A percentile compares a stretch with the other conserved stretches of the same genome.
phyloP scores from a whole-genome alignment of 2,329 filamentous ascomycete genomes.

The Fusarium verticillioides region DNA sequence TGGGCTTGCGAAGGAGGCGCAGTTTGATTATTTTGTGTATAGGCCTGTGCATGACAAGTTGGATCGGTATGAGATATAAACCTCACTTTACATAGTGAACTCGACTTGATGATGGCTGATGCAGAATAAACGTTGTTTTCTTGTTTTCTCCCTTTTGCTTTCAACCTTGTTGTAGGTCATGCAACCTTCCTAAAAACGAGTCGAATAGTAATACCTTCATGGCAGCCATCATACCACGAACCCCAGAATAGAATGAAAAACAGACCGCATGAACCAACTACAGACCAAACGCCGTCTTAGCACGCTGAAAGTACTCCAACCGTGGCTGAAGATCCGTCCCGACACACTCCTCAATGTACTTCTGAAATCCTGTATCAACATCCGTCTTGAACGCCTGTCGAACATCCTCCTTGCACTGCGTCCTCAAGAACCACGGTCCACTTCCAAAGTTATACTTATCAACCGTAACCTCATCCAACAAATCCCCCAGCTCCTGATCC shows the following conservation, averaged over 20 bases:
- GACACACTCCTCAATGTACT: constrained; percentile 61
- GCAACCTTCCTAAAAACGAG: accelerated
- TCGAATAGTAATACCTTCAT: background rate
- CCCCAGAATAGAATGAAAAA: background rate
- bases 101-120: background rate
- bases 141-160: background rate
- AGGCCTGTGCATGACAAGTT: constrained; percentile 57
- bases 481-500: constrained; percentile 49
- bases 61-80: constrained; percentile 55
- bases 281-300: constrained; percentile 61
- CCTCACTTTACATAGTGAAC: background rate
- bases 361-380: constrained; percentile 55
- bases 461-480: constrained; percentile 57
- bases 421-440: constrained; percentile 63
- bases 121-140: background rate
- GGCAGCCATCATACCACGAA: background rate
- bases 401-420: constrained; percentile 54
- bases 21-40: constrained; percentile 65
- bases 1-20: constrained; percentile 58
- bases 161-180: accelerated
- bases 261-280: background rate
- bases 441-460: constrained; percentile 66
- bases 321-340: constrained; percentile 50
- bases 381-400: constrained; percentile 49
- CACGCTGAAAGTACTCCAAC: constrained; percentile 55